Conservation (phyloP, 306 rosid species). For the Acacia acuminata region DNA sequence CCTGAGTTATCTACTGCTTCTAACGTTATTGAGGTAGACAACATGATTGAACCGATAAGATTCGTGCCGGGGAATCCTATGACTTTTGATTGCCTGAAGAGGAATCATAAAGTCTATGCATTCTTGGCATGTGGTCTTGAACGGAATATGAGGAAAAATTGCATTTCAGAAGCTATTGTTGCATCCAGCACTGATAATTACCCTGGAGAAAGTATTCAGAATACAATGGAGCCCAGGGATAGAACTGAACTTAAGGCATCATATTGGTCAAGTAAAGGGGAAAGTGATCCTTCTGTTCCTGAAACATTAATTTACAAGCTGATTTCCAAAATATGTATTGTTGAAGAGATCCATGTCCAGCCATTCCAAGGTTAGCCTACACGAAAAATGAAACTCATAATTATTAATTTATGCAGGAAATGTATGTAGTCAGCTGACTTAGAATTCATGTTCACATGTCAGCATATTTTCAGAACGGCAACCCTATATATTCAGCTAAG, state of each 20-base stretch:
- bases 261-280: constrained; percentile 80
- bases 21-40: constrained; percentile 41
- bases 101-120: constrained; percentile 53
- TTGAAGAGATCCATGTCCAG: constrained; percentile 59
- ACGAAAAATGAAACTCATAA: background rate
- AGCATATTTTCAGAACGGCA: constrained; percentile 63
- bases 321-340: constrained; percentile 49
- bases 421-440: constrained; percentile 23
- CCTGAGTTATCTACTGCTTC: constrained; percentile 53
- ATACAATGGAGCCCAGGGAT: constrained; percentile 57
- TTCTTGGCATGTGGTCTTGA: constrained; percentile 49
- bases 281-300: constrained; percentile 51
- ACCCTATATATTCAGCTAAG: constrained; percentile 60
- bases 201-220: constrained; percentile 49
- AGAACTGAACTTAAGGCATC: constrained; percentile 36
- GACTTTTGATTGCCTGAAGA: constrained; percentile 50
- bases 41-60: constrained; percentile 45
- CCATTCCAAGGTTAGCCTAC: constrained; percentile 65
- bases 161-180: constrained; percentile 47
- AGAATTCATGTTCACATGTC: constrained; percentile 36
- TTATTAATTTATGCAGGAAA: constrained; percentile 24
- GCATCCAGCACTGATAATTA: constrained; percentile 75
- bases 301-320: constrained; percentile 60
- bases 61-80: constrained; percentile 9
- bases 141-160: constrained; percentile 33